Base-by-base conservation (phyloP, 2,329 filamentous ascomycete genomes). In the Xylaria sp. region DNA sequence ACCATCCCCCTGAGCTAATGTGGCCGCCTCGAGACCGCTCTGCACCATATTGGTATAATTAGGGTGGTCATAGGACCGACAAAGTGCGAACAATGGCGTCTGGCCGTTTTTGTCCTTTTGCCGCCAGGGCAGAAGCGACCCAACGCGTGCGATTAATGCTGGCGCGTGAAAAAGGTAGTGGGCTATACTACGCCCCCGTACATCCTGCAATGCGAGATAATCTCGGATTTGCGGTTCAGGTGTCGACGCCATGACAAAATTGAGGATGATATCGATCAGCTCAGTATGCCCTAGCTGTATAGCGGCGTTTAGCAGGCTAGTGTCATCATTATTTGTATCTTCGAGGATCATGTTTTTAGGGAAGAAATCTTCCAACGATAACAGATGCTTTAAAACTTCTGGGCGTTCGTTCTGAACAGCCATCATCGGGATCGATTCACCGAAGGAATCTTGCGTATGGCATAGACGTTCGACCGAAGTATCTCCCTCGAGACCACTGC, bases 151-250 rank as follows among this genome's bases (percentile, higher is more conserved):
- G 67, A 99, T 95, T 19, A 99, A 81, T 54, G 85, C 83, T 2
- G 95, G 95, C 8, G 92, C 89, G 72, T 97, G 91, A 78, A 99
- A 99, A 15, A 99, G 83, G 75, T 99, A 99, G 76, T 99, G 95
- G n/a, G 90, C 95, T 54, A 92, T 86, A 64, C 93, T 96, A 68
- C 95, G 88, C 21, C 94, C 95, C 80, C 93, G 90, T 37, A 85
- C 87, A 72, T 99, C 95, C 70, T 94, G 90, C 63, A 85, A 81
- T 3, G 85, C 81, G 48, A 98, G 78, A 72, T 99, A 98, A 6
- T 81, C 78, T 43, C 79, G 75, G 29, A 96, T 76, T 49, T 85
- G 80, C 15, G 81, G 77, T 54, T 86, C 79, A 17, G 84, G 82
- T 35, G 80, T 81, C 55, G 80, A 81, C 54, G 81, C 79, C 66